A percentile compares a stretch with the other conserved stretches of the same genome.
phyloP scores from a whole-genome alignment of 495 filamentous ascomycete species.

The Talaromyces thailandensis region DNA sequence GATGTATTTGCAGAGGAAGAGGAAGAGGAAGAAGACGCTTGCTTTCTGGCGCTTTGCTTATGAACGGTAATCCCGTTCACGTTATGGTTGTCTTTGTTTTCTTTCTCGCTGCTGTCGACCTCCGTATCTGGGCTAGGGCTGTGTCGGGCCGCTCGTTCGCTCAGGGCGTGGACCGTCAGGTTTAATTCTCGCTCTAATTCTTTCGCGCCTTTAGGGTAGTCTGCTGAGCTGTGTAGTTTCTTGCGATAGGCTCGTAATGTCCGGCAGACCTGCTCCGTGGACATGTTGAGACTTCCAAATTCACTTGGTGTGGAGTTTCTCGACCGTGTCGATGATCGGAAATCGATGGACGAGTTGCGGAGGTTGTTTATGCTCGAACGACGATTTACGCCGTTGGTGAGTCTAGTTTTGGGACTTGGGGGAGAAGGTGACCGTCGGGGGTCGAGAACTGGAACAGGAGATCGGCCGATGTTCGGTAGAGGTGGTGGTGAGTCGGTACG shows the following conservation, averaged over 20 bases:
- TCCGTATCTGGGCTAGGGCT: slow-evolving; percentile 22
- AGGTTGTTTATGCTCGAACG: slow-evolving; percentile 14
- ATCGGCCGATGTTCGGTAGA: slow-evolving; percentile 27
- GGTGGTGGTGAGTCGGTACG: slow-evolving; percentile 15
- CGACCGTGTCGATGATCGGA: slow-evolving; percentile 33
- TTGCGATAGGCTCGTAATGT: slow-evolving; percentile 76
- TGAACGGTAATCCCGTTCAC: not conserved
- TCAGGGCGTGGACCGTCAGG: slow-evolving; percentile 62
- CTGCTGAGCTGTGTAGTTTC: slow-evolving; percentile 57
- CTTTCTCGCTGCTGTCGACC: slow-evolving; percentile 38
- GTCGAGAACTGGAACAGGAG: slow-evolving; percentile 25
- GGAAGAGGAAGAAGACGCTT: not conserved
- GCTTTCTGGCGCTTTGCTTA: not conserved
- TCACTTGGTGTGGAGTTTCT: slow-evolving; percentile 44
- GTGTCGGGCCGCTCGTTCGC: slow-evolving; percentile 29
- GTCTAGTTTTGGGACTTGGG: slow-evolving; percentile 26
- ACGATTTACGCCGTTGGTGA: slow-evolving; percentile 12
- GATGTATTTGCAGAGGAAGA: not conserved
- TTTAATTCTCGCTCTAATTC: slow-evolving; percentile 76
- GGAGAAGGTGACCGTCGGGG: slow-evolving; percentile 34
- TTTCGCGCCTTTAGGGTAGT: slow-evolving; percentile 54
- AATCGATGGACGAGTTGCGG: slow-evolving; percentile 52
- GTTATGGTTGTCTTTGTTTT: slow-evolving; percentile 21
- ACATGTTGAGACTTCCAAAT: slow-evolving; percentile 59
- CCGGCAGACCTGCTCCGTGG: slow-evolving; percentile 72